These are phyloP conservation scores for Basidiobolus heterosporus DNA, from an alignment of 371 early-diverging fungal species.

Conservation along the genomic window DNA sequence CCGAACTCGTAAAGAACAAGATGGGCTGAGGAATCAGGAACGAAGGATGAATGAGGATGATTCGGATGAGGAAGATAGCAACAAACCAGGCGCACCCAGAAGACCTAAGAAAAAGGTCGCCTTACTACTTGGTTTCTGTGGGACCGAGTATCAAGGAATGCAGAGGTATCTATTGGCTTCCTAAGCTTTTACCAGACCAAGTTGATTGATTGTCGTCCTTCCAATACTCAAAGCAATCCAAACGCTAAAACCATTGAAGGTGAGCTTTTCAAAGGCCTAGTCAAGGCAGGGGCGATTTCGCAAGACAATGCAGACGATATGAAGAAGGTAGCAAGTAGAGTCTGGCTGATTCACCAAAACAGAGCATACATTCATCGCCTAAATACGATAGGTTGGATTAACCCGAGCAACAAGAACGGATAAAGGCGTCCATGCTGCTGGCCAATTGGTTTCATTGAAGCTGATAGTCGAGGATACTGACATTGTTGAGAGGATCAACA, in stretches of 20 bases:
- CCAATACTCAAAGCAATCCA: slow-evolving; percentile 34
- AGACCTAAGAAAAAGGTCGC: slow-evolving; percentile 79
- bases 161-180: slow-evolving; percentile 44
- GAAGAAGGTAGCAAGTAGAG: slow-evolving; percentile 36
- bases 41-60: too few species aligned
- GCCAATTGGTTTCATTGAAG: slow-evolving; percentile 85
- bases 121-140: slow-evolving; percentile 77
- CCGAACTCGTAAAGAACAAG: too few species aligned
- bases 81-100: slow-evolving; percentile 20
- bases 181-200: too few species aligned
- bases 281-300: slow-evolving; percentile 56
- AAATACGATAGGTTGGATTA: slow-evolving; percentile 45
- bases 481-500: slow-evolving; percentile 59
- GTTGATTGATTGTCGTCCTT: not conserved
- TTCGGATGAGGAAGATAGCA: too few species aligned
- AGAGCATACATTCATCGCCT: too few species aligned
- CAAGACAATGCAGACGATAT: slow-evolving; percentile 53
- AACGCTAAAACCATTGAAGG: slow-evolving; percentile 60
- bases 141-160: slow-evolving; percentile 92
- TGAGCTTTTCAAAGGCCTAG: slow-evolving; percentile 60
- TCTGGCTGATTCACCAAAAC: too few species aligned
- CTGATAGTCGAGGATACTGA: slow-evolving; percentile 53
- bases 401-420: slow-evolving; percentile 93
- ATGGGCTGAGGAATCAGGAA: too few species aligned
- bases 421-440: slow-evolving; percentile 98